phyloP scores from a whole-genome alignment of 2,329 filamentous ascomycete genomes.

The Colletotrichum chlorophyti region DNA sequence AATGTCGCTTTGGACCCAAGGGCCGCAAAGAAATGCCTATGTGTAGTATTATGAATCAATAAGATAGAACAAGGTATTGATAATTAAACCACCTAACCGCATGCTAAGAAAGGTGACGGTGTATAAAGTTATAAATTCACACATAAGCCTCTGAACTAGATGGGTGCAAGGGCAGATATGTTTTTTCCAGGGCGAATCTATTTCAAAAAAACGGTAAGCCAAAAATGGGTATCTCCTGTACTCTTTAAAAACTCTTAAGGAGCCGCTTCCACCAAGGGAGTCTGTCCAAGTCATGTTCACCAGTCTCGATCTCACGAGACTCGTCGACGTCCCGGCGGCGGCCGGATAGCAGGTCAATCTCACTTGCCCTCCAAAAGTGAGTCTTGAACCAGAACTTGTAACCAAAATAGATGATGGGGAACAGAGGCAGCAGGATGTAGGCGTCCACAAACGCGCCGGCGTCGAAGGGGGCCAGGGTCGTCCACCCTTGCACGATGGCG shows the following conservation, averaged over 20 bases:
- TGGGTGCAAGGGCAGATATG: too few relatives aligned
- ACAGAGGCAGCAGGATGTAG: constrained; percentile 67
- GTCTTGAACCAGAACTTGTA: constrained; percentile 65
- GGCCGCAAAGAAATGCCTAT: too few relatives aligned
- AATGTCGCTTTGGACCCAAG: too few relatives aligned
- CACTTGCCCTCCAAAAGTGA: constrained; percentile 52
- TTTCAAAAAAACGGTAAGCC: too few relatives aligned
- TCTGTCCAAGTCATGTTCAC: constrained; percentile 31
- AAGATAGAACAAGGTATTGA: too few relatives aligned
- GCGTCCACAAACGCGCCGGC: constrained; percentile 68
- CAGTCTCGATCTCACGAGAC: constrained; percentile 39
- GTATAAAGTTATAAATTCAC: too few relatives aligned
- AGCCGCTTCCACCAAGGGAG: constrained; percentile 52
- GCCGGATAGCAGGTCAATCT: constrained; percentile 64
- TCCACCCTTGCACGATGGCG: constrained; percentile 68
- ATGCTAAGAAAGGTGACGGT: too few relatives aligned
- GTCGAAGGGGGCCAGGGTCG: constrained; percentile 63
- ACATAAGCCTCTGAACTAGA: too few relatives aligned
- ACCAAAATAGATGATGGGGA: constrained; percentile 60
- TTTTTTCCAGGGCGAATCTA: too few relatives aligned
- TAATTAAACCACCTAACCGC: too few relatives aligned
- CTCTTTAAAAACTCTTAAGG: constrained; percentile 49
- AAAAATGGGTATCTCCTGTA: too few relatives aligned
- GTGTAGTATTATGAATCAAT: too few relatives aligned
- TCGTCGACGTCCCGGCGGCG: constrained; percentile 62